Evolutionary conservation across 768 basidiomycete genomes (phyloP).

Genomic region (Boletus rufocinnamomeus): DNA sequence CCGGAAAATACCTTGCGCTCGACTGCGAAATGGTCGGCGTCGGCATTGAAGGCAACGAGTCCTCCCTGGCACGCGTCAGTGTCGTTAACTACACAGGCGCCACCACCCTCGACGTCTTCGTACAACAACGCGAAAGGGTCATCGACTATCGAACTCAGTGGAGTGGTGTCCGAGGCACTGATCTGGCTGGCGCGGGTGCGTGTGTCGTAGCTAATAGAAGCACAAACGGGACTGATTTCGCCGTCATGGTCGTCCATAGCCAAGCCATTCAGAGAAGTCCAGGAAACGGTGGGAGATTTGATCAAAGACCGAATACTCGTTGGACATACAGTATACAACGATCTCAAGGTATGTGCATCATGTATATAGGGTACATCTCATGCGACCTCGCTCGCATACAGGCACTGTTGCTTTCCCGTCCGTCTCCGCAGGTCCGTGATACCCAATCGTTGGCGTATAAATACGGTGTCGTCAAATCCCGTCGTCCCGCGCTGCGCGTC

Average conservation of each 20-base stretch:
- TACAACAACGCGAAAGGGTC: no score
- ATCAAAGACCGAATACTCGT: conserved; percentile 78
- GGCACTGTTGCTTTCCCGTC: conserved; percentile 74
- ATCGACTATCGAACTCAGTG: no score
- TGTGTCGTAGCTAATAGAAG: not conserved
- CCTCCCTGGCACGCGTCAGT: conserved; percentile 17
- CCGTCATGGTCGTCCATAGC: conserved; percentile 43
- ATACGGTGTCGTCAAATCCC: conserved; percentile 59
- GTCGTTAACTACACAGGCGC: conserved; percentile 88
- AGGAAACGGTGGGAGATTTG: conserved; percentile 73
- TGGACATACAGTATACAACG: conserved; percentile 90
- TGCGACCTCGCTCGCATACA: conserved; percentile 2
- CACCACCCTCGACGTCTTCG: no score
- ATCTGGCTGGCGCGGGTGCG: conserved; percentile 65
- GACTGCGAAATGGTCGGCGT: conserved; percentile 39
- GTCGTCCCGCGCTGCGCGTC: conserved; percentile 73
- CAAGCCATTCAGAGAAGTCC: conserved; percentile 75
- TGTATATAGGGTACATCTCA: not conserved
- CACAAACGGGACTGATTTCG: not conserved
- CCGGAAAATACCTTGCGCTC: no score
- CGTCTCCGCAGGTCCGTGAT: no score
- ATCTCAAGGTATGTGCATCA: no score
- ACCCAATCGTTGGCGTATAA: no score
- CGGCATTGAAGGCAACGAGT: conserved; percentile 17
- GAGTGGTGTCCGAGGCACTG: conserved; percentile 60